Conservation (phyloP, 805 yeast species). For the Yarrowia osloensis region DNA sequence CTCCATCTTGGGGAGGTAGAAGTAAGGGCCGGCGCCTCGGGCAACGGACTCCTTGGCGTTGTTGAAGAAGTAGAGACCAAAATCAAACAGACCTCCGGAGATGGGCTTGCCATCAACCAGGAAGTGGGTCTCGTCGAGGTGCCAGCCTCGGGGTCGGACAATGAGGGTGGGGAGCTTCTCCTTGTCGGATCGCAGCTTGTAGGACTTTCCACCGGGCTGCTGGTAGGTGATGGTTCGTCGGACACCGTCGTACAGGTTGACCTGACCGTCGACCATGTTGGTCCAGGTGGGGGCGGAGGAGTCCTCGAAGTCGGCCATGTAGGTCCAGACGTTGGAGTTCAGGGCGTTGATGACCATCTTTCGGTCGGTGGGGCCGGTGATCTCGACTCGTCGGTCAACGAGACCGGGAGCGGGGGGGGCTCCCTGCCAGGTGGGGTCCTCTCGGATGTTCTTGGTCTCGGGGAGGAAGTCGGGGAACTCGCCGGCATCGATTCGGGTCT, state of each 20-base stretch:
- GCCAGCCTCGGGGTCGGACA: slow-evolving; percentile 71
- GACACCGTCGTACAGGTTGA: slow-evolving; percentile 68
- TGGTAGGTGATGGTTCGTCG: slow-evolving; percentile 53
- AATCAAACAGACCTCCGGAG: slow-evolving; percentile 66
- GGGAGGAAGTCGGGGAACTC: slow-evolving; percentile 69
- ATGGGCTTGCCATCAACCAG: slow-evolving; percentile 68
- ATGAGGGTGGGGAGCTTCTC: slow-evolving; percentile 55
- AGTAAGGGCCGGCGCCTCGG: slow-evolving; percentile 69
- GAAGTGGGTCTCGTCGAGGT: slow-evolving; percentile 65
- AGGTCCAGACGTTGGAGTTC: slow-evolving; percentile 67
- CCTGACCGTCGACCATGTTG: slow-evolving; percentile 68
- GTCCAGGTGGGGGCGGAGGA: slow-evolving; percentile 72
- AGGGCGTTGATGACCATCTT: slow-evolving; percentile 76
- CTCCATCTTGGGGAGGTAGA: slow-evolving; percentile 75
- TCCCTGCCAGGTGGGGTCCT: slow-evolving; percentile 70
- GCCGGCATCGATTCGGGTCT: slow-evolving; percentile 60
- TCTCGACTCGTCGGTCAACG: slow-evolving; percentile 71
- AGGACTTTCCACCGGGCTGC: slow-evolving; percentile 45
- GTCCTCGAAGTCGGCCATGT: slow-evolving; percentile 78
- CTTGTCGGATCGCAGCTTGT: slow-evolving; percentile 54
- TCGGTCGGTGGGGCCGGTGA: slow-evolving; percentile 75
- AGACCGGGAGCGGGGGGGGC: slow-evolving; percentile 69
- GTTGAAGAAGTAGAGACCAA: slow-evolving; percentile 69
- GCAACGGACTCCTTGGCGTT: slow-evolving; percentile 60
- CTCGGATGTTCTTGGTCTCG: slow-evolving; percentile 61